phyloP scores from a whole-genome alignment of 441 rosid species.

The Dalechampia spathulata region DNA sequence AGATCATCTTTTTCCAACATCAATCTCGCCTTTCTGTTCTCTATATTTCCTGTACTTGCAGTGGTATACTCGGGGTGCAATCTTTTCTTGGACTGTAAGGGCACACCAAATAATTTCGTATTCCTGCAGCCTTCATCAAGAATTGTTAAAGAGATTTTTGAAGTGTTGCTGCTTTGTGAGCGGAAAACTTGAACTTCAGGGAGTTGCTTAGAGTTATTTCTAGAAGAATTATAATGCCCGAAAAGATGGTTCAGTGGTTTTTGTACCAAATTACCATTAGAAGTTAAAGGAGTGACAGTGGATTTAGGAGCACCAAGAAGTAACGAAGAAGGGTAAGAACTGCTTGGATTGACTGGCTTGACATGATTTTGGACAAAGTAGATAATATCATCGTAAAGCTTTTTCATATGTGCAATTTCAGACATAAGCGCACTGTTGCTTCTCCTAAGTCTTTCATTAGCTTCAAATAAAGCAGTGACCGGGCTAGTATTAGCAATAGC shows the following conservation, averaged over 20 bases:
- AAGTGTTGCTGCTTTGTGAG: constrained; percentile 40
- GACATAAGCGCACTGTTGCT: constrained; percentile 73
- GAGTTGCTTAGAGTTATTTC: no score
- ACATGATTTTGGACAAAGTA: constrained; percentile 90
- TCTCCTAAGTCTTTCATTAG: constrained; percentile 72
- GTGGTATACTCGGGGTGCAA: constrained; percentile 38
- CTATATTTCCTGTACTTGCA: constrained; percentile 24
- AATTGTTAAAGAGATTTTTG: constrained; percentile 59
- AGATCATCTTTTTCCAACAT: constrained; percentile 69
- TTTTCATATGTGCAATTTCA: constrained; percentile 82
- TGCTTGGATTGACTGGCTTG: constrained; percentile 73
- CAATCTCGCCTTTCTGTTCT: constrained; percentile 56
- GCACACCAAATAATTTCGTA: constrained; percentile 81
- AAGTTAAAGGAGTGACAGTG: constrained; percentile 7
- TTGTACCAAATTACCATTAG: constrained; percentile 22
- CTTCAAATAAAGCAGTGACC: constrained; percentile 62
- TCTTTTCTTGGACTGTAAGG: constrained; percentile 75
- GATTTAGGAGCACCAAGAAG: constrained; percentile 26
- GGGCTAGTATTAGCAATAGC: constrained; percentile 21
- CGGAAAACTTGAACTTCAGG: constrained; percentile 38
- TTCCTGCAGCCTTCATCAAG: constrained; percentile 42
- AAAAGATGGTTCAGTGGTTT: constrained; percentile 37
- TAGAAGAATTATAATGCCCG: constrained; percentile 26
- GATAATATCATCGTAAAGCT: constrained; percentile 88
- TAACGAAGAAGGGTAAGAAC: constrained; percentile 41